phyloP scores from a whole-genome alignment of 2,329 filamentous ascomycete genomes.

The Xylaria sp. region DNA sequence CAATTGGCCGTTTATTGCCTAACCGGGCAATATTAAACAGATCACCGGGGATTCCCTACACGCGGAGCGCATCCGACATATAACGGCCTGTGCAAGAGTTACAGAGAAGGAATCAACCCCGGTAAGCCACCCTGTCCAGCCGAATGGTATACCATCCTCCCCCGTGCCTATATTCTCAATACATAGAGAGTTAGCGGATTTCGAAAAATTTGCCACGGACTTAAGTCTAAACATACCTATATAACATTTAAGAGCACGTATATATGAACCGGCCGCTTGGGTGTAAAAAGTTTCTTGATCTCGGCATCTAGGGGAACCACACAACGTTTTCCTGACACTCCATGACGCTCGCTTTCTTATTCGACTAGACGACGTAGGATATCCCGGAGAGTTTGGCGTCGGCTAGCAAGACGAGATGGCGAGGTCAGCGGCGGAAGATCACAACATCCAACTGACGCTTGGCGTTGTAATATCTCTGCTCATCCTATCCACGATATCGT shows the following conservation, averaged over 20 bases:
- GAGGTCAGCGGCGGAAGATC: conserved; percentile 33
- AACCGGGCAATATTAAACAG: conserved; percentile 18
- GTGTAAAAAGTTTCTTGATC: conserved; percentile 14
- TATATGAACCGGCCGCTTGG: conserved; percentile 26
- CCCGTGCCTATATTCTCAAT: neutral
- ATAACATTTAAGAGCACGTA: neutral
- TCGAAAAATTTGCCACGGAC: neutral
- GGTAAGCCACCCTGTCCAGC: conserved; percentile 18
- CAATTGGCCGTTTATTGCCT: conserved; percentile 16
- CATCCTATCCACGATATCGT: conserved; percentile 42
- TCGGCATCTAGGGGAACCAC: conserved; percentile 14
- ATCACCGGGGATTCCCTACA: conserved; percentile 21
- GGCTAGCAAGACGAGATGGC: conserved; percentile 33
- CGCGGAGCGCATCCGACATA: conserved; percentile 24
- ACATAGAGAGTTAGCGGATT: neutral
- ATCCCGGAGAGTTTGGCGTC: conserved; percentile 11
- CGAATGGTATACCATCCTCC: conserved; percentile 6
- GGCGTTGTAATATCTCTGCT: conserved; percentile 46
- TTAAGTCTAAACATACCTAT: neutral
- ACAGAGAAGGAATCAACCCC: conserved; percentile 28
- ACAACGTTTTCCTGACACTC: neutral
- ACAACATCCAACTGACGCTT: conserved; percentile 46
- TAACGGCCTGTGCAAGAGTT: conserved; percentile 14
- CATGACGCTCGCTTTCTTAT: conserved; percentile 18
- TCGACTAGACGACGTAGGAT: conserved; percentile 16